A percentile compares a stretch with the other conserved stretches of the same genome.
phyloP scores from a whole-genome alignment of 2,329 filamentous ascomycete genomes.

The Bipolaris oryzae region DNA sequence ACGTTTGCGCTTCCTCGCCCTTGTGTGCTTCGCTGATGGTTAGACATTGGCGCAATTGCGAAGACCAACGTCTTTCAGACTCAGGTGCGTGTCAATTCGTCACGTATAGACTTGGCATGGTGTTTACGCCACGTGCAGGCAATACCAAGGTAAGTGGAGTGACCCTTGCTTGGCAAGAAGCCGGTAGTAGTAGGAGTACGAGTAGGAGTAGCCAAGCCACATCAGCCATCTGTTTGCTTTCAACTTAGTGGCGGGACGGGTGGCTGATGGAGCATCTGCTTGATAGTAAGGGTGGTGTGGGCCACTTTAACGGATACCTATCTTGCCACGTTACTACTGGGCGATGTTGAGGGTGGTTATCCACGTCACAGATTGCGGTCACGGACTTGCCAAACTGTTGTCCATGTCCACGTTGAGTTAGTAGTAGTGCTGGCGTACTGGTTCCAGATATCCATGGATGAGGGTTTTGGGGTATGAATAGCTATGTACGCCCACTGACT shows the following conservation, averaged over 20 bases:
- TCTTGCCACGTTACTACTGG: no score
- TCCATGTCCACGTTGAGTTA: neutral
- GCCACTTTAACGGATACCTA: neutral
- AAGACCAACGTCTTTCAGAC: neutral
- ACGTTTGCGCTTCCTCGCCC: neutral
- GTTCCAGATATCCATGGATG: neutral
- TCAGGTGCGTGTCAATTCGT: neutral
- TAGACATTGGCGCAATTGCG: no score
- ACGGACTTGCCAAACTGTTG: neutral
- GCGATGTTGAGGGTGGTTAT: neutral
- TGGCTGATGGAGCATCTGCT: neutral
- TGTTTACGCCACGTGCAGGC: neutral
- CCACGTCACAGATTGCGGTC: neutral
- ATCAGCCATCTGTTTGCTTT: neutral
- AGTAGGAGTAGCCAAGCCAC: neutral
- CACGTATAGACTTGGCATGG: neutral
- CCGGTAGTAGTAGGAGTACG: neutral
- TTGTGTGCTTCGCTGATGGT: neutral
- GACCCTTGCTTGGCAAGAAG: neutral
- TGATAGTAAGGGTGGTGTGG: no score
- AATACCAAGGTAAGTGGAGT: neutral
- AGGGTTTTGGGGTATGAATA: constrained; percentile 1
- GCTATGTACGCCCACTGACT: constrained; percentile 1
- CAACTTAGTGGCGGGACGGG: neutral
- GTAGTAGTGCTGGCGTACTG: neutral